Evolutionary conservation across 768 basidiomycete genomes (phyloP), one percentile per base, ranked within the genome.

Genomic region (Russula lepida): DNA sequence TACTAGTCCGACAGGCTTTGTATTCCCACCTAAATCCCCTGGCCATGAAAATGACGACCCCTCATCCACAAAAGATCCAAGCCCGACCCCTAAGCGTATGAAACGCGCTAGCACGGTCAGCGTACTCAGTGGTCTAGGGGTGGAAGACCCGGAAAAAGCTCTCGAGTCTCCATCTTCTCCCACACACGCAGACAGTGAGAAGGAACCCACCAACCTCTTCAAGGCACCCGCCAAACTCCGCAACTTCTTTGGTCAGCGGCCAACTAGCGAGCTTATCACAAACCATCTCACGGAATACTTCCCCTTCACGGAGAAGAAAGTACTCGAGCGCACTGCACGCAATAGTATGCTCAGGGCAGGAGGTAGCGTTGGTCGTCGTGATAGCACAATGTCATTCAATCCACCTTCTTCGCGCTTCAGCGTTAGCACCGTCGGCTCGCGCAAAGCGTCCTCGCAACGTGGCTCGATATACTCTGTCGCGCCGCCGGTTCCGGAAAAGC

Each of bases 181-280:
- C 6, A 69, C 70, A 62, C 30, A 62, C 70, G n/a, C 75, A 60
- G 64, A 74, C 74, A 44, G 71, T 68, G 39, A 75, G 74, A 59
- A 73, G 69, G 65, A 63, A 52, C 32, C 66, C 60, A 13, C 46
- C 25, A 30, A 25, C 43, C 46, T 68, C 51, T 33, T 57, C 54
- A 82, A 82, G 67, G 75, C 79, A 9, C 82, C 85, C 4, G 81
- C 82, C 23, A 94, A 92, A 69, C 71, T 94, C 50, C 89, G 89
- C 73, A 94, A 93, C 78, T 99, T 98, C 79, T 95, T 98, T 67
- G 97, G 95, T 17, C 97, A 98, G 69, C 89, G 97, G 43, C 97
- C 97, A 0, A 95, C 97, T 0, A 92, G 89, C 74, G 97, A 98
- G 73, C 84, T 98, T 64, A 98, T 98, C 76, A 91, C 95, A 27